Evolutionary conservation across 78 protist genomes (phyloP), one percentile per base, ranked within the genome.

Genomic region (Cyanophora paradoxa): DNA sequence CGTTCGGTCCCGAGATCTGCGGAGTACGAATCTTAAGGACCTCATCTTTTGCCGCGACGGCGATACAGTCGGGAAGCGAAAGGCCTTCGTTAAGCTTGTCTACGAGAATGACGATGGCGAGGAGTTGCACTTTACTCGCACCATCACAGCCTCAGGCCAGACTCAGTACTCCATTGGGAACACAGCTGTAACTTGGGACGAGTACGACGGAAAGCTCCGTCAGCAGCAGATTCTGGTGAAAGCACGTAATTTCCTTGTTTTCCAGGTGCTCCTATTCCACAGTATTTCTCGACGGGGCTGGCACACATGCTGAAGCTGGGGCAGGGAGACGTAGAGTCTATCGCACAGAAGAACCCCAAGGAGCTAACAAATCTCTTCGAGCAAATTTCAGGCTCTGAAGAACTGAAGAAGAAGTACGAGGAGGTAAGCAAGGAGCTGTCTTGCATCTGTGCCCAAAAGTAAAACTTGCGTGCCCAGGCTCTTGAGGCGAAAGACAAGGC

Each of bases 181-280:
- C 63, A 56, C 62, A n/a, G 16, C 22, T 31, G 69, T 81, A 59
- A 19, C 7, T 34, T 71, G 17, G 64, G 68, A 67, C 14, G 76
- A 74, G 39, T 95, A 88, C 81, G 40, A 52, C 20, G 39, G 30
- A 16, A 4, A 3, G 26, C 86, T 96, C 50, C 0, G 46, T 31
- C 10, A 5, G 17, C 11, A 82, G 26, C 74, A 71, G 17, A 36
- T 96, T 10, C 39, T 83, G 56, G 83, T 85, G 28, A 62, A 78
- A 10, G 83, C 94, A 0, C 71, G 82, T n/a, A 92, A 91, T 69
- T 95, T 94, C 50, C 89, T 95, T 50, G 94, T 95, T 3, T 92
- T 93, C 77, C 92, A 90, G 74, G 68, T 62, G 33, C 3, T 34
- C 1, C 41, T 52, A 31, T 8, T 59, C 33, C n/a, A n/a, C n/a